Evolutionary conservation across 2,329 filamentous ascomycete genomes (phyloP).

Genomic region (Monilinia polystroma): DNA sequence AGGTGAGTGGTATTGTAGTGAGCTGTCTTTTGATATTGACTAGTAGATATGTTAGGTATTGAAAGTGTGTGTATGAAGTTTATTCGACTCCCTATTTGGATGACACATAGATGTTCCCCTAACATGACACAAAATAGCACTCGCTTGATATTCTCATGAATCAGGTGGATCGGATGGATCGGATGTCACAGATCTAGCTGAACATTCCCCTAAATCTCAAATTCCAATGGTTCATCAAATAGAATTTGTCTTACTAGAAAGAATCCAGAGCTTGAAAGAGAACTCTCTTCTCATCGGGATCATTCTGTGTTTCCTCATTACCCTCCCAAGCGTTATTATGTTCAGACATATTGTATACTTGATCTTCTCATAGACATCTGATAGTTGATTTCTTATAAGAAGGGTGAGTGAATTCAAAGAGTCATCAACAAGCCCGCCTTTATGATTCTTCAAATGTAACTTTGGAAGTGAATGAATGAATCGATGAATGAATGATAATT

Average conservation of each 20-base stretch:
- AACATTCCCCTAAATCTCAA: not conserved
- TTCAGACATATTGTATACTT: conserved; percentile 5
- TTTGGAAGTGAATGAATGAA: not conserved
- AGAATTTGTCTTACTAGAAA: conserved; percentile 65
- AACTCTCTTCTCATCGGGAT: conserved; percentile 78
- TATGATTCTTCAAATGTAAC: not conserved
- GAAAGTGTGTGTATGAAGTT: not conserved
- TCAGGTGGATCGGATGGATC: not conserved
- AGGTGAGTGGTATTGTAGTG: conserved; percentile 91
- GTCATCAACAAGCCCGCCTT: not conserved
- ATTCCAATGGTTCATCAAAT: not conserved
- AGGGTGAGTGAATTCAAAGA: not conserved
- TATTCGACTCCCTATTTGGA: not conserved
- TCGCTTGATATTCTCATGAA: conserved; percentile 13
- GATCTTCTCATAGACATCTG: not conserved
- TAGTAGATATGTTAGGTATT: conserved; percentile 42
- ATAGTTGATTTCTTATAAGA: not conserved
- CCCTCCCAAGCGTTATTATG: conserved; percentile 43
- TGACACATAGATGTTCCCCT: not conserved
- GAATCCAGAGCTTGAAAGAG: conserved; percentile 84
- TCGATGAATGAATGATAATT: not conserved
- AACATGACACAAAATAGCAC: conserved; percentile 13
- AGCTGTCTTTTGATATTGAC: conserved; percentile 79
- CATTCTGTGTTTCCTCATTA: conserved; percentile 50
- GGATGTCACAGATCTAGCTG: not conserved